Percentiles rank a stretch among this genome's conserved stretches.
Evolutionary conservation across 148 eudicot species (phyloP).

Genomic region (Spergularia bocconei): DNA sequence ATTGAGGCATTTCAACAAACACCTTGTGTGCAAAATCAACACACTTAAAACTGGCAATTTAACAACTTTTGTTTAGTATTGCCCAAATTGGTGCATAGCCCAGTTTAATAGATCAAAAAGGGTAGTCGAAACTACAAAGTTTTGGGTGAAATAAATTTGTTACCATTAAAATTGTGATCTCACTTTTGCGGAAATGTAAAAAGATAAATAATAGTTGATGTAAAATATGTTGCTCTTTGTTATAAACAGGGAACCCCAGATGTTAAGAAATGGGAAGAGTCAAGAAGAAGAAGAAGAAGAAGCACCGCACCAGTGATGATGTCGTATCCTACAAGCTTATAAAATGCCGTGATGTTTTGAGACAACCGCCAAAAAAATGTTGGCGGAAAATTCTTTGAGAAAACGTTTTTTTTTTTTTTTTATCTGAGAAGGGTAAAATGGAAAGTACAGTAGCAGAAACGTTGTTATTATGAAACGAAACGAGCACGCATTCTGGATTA

Average conservation of each 20-base stretch:
- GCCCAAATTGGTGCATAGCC: conserved; percentile 2
- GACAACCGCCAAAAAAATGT: too few relatives aligned
- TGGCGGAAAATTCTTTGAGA: too few relatives aligned
- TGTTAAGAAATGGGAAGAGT: too few relatives aligned
- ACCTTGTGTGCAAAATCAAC: conserved; percentile 9
- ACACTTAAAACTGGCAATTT: neutral
- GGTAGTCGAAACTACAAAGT: neutral
- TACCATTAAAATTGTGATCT: neutral
- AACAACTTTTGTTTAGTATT: neutral
- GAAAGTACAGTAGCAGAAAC: too few relatives aligned
- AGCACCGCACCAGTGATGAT: too few relatives aligned
- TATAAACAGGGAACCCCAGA: neutral
- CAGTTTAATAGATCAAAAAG: neutral
- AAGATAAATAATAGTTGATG: neutral
- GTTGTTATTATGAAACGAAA: too few relatives aligned
- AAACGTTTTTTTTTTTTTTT: too few relatives aligned
- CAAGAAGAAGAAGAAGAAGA: too few relatives aligned
- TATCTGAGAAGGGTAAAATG: too few relatives aligned
- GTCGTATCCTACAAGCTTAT: too few relatives aligned
- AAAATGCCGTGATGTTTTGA: too few relatives aligned
- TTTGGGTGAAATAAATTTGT: neutral
- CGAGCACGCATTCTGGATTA: too few relatives aligned
- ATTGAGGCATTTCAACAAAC: conserved; percentile 27
- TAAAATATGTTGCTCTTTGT: neutral
- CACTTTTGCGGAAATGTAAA: neutral